A percentile compares a stretch with the other conserved stretches of the same genome.
Evolutionary conservation across 345 rosid species (phyloP).

Genomic region (Stellera chamaejasme): DNA sequence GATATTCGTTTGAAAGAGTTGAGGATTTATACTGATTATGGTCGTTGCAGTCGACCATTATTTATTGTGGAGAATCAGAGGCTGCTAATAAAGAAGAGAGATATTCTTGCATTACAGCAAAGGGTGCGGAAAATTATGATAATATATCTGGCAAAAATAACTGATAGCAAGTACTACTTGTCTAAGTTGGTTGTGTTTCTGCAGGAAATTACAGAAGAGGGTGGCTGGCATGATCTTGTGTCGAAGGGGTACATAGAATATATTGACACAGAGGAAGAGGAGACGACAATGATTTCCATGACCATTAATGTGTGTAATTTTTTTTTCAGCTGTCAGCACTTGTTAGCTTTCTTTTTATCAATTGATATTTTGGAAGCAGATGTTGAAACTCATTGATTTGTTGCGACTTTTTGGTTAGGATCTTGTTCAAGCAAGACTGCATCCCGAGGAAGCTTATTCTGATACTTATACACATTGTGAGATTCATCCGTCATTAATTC

Average conservation of each 20-base stretch:
- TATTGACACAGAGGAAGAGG: constrained; percentile 97
- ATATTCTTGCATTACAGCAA: constrained; percentile 79
- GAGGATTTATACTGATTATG: constrained; percentile 92
- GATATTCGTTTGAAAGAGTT: constrained; percentile 85
- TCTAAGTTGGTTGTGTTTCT: constrained; percentile 13
- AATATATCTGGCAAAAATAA: too few species aligned
- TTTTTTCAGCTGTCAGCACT: background rate
- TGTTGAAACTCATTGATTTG: constrained; percentile 9
- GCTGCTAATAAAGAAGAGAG: constrained; percentile 80
- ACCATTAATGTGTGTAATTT: constrained; percentile 74
- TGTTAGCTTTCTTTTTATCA: background rate
- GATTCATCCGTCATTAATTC: constrained; percentile 92
- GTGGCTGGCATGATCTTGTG: constrained; percentile 95
- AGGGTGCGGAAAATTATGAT: constrained; percentile 39
- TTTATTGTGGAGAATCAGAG: constrained; percentile 94
- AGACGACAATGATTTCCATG: constrained; percentile 99
- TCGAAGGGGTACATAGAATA: constrained; percentile 85
- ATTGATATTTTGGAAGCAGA: background rate
- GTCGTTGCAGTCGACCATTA: constrained; percentile 95
- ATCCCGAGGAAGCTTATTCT: constrained; percentile 73
- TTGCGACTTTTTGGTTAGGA: constrained; percentile 37
- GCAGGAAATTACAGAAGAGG: constrained; percentile 81
- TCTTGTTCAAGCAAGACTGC: constrained; percentile 76
- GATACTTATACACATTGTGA: constrained; percentile 96
- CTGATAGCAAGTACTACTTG: background rate